phyloP scores from a whole-genome alignment of 768 basidiomycete genomes.

The Panaeolus papilionaceus region DNA sequence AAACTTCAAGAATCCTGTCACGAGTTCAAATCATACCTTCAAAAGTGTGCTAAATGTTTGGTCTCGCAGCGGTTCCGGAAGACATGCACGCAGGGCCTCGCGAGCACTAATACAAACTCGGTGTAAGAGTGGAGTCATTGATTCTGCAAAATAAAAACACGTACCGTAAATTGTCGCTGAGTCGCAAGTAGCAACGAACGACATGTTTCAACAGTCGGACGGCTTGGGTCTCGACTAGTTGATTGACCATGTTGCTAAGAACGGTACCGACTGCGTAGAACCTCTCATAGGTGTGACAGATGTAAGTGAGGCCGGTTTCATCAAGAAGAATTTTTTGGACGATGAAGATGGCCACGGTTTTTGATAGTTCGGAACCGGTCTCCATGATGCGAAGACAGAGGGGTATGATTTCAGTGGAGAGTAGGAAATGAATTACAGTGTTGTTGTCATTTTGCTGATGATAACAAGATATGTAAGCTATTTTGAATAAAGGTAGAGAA shows the following conservation, averaged over 20 bases:
- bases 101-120: constrained; percentile 67
- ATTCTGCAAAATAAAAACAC: constrained; percentile 31
- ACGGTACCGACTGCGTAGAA: constrained; percentile 99
- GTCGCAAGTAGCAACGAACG: constrained; percentile 93
- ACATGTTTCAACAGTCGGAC: constrained; percentile 97
- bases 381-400: constrained; percentile 99
- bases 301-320: constrained; percentile 97
- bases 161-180: constrained; percentile 95
- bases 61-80: constrained; percentile 95
- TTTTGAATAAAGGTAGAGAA: neutral
- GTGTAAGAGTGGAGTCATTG: constrained; percentile 22
- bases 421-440: constrained; percentile 97
- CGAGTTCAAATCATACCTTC: constrained; percentile 59
- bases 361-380: constrained; percentile 96
- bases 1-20: neutral
- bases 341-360: constrained; percentile 99
- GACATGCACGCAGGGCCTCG: constrained; percentile 93
- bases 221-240: constrained; percentile 97
- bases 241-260: constrained; percentile 97
- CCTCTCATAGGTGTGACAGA: constrained; percentile 99
- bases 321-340: constrained; percentile 98
- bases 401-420: constrained; percentile 99
- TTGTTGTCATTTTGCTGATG: constrained; percentile 97
- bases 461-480: neutral
- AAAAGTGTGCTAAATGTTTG: constrained; percentile 90